Evolutionary conservation across 2,329 filamentous ascomycete genomes (phyloP).

Genomic region (Escovopsis sp.): DNA sequence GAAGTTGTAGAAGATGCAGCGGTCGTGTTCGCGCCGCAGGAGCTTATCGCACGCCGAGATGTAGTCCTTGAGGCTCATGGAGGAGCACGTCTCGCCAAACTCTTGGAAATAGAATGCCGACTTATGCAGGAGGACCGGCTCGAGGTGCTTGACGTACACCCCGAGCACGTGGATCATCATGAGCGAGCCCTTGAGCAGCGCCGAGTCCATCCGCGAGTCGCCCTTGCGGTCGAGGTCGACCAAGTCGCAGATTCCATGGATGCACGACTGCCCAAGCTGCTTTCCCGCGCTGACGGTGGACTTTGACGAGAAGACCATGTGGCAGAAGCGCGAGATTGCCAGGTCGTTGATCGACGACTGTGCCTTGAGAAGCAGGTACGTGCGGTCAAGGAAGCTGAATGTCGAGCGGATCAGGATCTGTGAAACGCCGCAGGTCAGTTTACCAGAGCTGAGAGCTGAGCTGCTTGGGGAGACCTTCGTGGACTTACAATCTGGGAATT

Average conservation of each 20-base stretch:
- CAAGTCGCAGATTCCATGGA: constrained; percentile 52
- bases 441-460: no score
- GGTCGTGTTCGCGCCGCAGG: constrained; percentile 54
- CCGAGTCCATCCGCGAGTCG: constrained; percentile 39
- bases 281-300: constrained; percentile 1
- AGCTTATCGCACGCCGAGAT: constrained; percentile 54
- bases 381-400: constrained; percentile 88
- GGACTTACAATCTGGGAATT: constrained; percentile 53
- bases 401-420: constrained; percentile 68
- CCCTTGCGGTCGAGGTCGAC: constrained; percentile 55
- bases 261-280: constrained; percentile 17
- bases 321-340: constrained; percentile 60
- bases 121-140: constrained; percentile 52
- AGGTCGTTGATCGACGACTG: constrained; percentile 65
- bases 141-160: constrained; percentile 67
- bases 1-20: constrained; percentile 69
- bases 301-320: constrained; percentile 27
- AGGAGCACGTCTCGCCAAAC: constrained; percentile 53
- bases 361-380: constrained; percentile 64
- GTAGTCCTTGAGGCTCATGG: constrained; percentile 55
- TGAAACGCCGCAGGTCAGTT: no score
- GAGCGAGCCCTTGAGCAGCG: constrained; percentile 58
- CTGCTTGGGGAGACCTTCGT: no score
- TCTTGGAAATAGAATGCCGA: constrained; percentile 53
- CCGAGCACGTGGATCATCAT: constrained; percentile 74